Evolutionary conservation across 345 rosid genomes (phyloP).

Genomic region (Linum usitatissimum): DNA sequence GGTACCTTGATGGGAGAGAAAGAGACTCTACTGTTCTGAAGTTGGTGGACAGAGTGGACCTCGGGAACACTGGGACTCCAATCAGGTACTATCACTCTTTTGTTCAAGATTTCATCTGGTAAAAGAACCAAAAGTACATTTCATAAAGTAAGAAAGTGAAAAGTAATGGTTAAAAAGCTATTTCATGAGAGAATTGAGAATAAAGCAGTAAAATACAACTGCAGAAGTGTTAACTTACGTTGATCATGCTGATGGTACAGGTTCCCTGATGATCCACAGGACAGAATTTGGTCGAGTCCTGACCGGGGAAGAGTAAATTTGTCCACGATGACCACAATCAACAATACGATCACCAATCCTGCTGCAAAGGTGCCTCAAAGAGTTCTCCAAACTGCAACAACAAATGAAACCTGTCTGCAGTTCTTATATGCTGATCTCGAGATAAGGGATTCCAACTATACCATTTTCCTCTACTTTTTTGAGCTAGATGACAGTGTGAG

Average conservation of each 20-base stretch:
- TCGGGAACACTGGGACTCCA: conserved; percentile 21
- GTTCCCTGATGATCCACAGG: conserved; percentile 39
- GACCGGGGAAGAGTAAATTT: conserved; percentile 5
- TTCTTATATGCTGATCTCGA: conserved; percentile 27
- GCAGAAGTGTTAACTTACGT: not conserved
- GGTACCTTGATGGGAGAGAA: conserved; percentile 23
- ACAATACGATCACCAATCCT: conserved; percentile 3
- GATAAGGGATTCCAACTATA: conserved; percentile 24
- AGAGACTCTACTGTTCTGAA: conserved; percentile 26
- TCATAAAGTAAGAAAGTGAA: not conserved
- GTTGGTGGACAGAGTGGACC: conserved; percentile 33
- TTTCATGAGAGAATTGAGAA: not conserved
- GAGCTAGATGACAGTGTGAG: conserved; percentile 29
- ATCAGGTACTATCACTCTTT: conserved; percentile 29
- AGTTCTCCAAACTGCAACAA: conserved; percentile 41
- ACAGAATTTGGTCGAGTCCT: conserved; percentile 45
- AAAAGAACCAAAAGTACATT: not conserved
- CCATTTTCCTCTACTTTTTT: conserved; percentile 53
- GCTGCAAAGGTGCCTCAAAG: conserved; percentile 27
- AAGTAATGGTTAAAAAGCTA: not conserved
- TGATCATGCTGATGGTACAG: conserved; percentile 18
- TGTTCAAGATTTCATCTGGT: not conserved
- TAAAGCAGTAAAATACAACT: not conserved
- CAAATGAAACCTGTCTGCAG: conserved; percentile 22
- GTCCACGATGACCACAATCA: conserved; percentile 7